Conservation (phyloP, 768 basidiomycete genomes). For the Mycena alexandri region DNA sequence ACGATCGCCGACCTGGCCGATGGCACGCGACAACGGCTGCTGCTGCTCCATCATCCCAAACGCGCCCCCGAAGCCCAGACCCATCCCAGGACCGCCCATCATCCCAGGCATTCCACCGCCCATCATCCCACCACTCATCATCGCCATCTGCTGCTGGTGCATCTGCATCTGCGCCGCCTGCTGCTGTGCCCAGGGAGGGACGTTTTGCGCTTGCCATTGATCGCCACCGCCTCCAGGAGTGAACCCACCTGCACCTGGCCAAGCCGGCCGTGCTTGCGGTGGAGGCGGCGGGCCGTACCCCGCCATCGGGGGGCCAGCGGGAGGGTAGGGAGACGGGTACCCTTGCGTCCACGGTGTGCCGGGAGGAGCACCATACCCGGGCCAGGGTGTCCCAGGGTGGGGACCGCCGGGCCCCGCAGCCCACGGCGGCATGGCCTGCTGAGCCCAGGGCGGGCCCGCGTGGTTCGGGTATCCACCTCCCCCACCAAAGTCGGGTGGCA, state of each 20-base stretch:
- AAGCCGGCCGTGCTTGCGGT: conserved; percentile 8
- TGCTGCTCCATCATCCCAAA: conserved; percentile 29
- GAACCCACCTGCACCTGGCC: conserved; percentile 19
- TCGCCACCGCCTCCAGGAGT: conserved; percentile 25
- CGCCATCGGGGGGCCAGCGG: conserved; percentile 23
- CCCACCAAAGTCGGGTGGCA: conserved; percentile 20
- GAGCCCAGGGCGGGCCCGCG: too few relatives aligned
- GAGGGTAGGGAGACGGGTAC: conserved; percentile 31
- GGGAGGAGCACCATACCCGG: not conserved
- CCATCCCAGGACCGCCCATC: conserved; percentile 13
- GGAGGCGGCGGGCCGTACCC: conserved; percentile 12
- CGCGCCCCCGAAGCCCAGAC: conserved; percentile 16
- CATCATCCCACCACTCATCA: conserved; percentile 24
- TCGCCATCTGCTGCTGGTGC: too few relatives aligned
- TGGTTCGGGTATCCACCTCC: conserved; percentile 19
- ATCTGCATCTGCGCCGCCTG: conserved; percentile 11
- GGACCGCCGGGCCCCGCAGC: not conserved
- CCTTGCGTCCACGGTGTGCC: conserved; percentile 34
- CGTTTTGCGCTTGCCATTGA: conserved; percentile 23
- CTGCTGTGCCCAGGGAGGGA: conserved; percentile 32
- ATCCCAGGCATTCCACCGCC: conserved; percentile 26
- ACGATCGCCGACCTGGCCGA: conserved; percentile 36
- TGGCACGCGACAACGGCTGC: conserved; percentile 32
- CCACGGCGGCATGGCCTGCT: conserved; percentile 5
- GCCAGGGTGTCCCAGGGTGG: conserved; percentile 26